Base-by-base conservation (phyloP, 1,284 basidiomycete species). In the Coriolopsis trogii region DNA sequence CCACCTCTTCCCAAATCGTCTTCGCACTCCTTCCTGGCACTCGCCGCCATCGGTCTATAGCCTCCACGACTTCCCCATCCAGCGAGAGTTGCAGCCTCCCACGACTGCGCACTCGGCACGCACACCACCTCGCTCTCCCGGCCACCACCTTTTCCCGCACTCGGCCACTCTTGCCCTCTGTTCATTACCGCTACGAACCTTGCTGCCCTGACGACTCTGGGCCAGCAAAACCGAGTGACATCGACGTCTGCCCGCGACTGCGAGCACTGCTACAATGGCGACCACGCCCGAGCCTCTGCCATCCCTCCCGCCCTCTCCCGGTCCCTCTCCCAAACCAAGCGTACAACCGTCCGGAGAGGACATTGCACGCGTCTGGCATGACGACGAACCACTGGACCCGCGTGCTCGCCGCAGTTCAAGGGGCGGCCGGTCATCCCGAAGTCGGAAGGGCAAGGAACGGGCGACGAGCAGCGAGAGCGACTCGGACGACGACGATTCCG, bases 291-390 rank as follows among this genome's bases (percentile, higher is more conserved):
- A 62, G 45, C 56, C 68, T 7, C 55, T 73, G 16, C 64, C 71
- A 8, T 75, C 75, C 4, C 62, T 72, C 43, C 68, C 74, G 18
- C 67, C 73, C 8, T 74, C 76, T 4, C 3, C 42, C 46, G 8
- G 20, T 23, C 7, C 30, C 30, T 12, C 7, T 6, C n/a, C 37
- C 30, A 21, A n/a, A 7, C 9, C 34, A 4, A 24, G 29, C 4
- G 5, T 6, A 15, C 15, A 25, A 70, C 18, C n/a, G n/a, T n/a
- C n/a, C n/a, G 78, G 78, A 48, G 77, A 79, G 45, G 80, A 81
- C 51, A 71, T 81, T 31, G 43, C 50, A 24, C 41, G 49, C n/a
- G 53, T 33, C 7, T 42, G 47, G 50, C 45, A 56, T 42, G 40
- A 50, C 42, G 48, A 53, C 40, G 50, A 56, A 23, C 39, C 42